A percentile compares a stretch with the other conserved stretches of the same genome.
phyloP scores from a whole-genome alignment of 805 yeast species.

The Clavispora carvajalis region DNA sequence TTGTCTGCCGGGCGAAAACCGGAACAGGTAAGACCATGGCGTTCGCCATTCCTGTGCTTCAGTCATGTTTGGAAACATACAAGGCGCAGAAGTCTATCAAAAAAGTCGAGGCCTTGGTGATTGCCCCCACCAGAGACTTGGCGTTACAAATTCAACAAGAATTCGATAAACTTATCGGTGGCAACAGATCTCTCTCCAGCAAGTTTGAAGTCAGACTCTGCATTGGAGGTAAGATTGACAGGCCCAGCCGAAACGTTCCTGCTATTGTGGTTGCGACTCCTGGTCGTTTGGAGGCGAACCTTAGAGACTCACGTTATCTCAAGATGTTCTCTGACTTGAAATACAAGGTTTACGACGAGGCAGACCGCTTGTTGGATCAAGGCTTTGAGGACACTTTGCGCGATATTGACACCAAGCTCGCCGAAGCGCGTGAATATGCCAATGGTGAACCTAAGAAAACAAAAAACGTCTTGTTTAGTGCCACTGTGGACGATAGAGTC shows the following conservation, averaged over 20 bases:
- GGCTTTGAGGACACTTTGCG: constrained; percentile 70
- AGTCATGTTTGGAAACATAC: constrained; percentile 38
- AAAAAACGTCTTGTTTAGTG: constrained; percentile 78
- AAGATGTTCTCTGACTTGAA: constrained; percentile 48
- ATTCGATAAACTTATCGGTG: constrained; percentile 39
- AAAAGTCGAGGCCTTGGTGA: constrained; percentile 46
- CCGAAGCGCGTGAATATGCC: constrained; percentile 21
- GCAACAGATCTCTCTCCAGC: constrained; percentile 14
- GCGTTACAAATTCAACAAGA: constrained; percentile 78
- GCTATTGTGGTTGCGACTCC: constrained; percentile 84
- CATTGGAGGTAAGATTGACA: constrained; percentile 55
- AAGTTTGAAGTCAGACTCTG: constrained; percentile 30
- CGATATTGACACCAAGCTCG: constrained; percentile 48
- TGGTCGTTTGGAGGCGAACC: constrained; percentile 69
- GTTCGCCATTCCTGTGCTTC: constrained; percentile 74
- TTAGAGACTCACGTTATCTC: constrained; percentile 42
- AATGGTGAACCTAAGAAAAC: constrained; percentile 26
- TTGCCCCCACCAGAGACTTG: constrained; percentile 89
- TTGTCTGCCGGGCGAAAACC: constrained; percentile 86
- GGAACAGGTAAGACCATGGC: constrained; percentile 96
- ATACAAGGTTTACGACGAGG: constrained; percentile 81
- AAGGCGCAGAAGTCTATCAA: constrained; percentile 18
- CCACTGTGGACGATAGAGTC: constrained; percentile 74
- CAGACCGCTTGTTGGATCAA: constrained; percentile 78
- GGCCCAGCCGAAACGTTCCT: constrained; percentile 28